Percentiles rank a stretch among this genome's conserved stretches.
phyloP scores from a whole-genome alignment of 176 grass and related monocot genomes.

The Hordeum vulgare region DNA sequence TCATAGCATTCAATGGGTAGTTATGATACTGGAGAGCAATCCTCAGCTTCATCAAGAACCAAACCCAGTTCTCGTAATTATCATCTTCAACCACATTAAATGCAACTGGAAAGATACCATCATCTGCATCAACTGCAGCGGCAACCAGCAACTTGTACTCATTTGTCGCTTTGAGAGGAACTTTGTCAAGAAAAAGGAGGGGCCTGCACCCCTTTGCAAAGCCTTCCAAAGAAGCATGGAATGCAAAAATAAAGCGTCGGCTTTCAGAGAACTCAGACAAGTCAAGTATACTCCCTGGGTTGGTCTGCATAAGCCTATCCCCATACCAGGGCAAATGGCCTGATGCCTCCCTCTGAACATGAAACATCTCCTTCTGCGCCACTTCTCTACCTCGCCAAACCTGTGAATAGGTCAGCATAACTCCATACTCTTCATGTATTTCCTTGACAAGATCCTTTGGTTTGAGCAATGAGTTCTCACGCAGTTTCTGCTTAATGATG shows the following conservation, averaged over 20 bases:
- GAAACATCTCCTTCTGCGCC: slow-evolving; percentile 83
- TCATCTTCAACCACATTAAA: slow-evolving; percentile 95
- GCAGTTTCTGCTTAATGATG: slow-evolving; percentile 89
- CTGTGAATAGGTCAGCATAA: slow-evolving; percentile 83
- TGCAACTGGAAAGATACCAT: slow-evolving; percentile 88
- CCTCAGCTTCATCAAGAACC: slow-evolving; percentile 85
- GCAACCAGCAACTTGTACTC: slow-evolving; percentile 79
- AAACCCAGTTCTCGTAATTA: slow-evolving; percentile 83
- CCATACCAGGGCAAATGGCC: slow-evolving; percentile 86
- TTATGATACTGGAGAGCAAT: slow-evolving; percentile 55
- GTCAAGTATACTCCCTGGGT: slow-evolving; percentile 82
- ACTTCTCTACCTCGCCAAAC: slow-evolving; percentile 92
- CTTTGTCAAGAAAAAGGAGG: slow-evolving; percentile 91
- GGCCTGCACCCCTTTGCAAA: slow-evolving; percentile 82
- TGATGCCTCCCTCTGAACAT: slow-evolving; percentile 73
- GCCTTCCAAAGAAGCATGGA: slow-evolving; percentile 92
- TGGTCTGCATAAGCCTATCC: slow-evolving; percentile 73
- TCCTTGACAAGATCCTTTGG: slow-evolving; percentile 89
- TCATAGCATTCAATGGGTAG: slow-evolving; percentile 40
- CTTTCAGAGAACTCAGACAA: slow-evolving; percentile 69
- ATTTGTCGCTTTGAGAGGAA: slow-evolving; percentile 84
- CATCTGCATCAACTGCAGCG: slow-evolving; percentile 80
- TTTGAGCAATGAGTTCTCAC: slow-evolving; percentile 64
- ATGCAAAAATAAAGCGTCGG: slow-evolving; percentile 85
- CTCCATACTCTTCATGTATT: slow-evolving; percentile 77